Evolutionary conservation across 1,284 basidiomycete species (phyloP).

Genomic region (Athelia psychrophila): DNA sequence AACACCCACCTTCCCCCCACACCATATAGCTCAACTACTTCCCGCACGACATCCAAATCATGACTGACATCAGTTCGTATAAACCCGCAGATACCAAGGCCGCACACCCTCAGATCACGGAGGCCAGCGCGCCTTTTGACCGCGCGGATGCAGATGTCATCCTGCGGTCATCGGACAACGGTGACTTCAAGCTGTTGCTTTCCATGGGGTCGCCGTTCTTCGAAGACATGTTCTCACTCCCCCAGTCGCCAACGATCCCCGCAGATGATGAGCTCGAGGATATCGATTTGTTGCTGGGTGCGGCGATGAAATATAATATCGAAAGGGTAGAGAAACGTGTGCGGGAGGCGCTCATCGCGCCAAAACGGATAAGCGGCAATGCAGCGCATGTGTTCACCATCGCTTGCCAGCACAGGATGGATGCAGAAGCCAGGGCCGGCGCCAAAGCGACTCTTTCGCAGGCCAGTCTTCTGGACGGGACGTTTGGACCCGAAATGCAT

Average conservation of each 20-base stretch:
- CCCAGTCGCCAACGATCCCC: constrained; percentile 25
- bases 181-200: constrained; percentile 36
- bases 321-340: constrained; percentile 24
- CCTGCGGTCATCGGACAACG: constrained; percentile 33
- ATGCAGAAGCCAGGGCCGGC: not conserved
- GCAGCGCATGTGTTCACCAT: not conserved
- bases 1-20: too few species aligned
- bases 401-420: not conserved
- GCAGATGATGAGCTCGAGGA: not conserved
- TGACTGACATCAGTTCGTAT: too few species aligned
- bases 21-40: too few species aligned
- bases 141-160: constrained; percentile 32
- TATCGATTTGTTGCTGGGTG: constrained; percentile 19
- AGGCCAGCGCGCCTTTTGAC: constrained; percentile 28
- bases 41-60: too few species aligned
- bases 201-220: constrained; percentile 38
- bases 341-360: not conserved
- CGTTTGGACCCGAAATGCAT: not conserved
- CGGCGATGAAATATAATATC: constrained; percentile 34
- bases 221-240: constrained; percentile 36
- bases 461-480: not conserved
- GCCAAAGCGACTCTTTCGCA: not conserved
- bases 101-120: too few species aligned
- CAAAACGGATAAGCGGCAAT: not conserved
- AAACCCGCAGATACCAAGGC: too few species aligned